Evolutionary conservation across 179 eudicot genomes (phyloP).

Genomic region (Pouteria campechiana): DNA sequence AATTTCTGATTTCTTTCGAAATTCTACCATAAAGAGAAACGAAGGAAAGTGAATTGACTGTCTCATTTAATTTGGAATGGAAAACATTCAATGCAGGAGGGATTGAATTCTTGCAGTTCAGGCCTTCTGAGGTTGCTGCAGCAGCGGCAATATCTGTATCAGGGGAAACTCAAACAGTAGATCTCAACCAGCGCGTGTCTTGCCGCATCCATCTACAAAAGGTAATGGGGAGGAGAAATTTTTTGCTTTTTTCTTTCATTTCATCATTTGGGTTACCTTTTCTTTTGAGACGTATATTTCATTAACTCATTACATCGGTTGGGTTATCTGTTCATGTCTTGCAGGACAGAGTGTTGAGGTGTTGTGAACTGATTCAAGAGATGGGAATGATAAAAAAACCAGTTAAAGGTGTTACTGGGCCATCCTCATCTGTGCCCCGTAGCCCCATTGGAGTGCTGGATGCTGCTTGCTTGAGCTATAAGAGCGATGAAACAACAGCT

Average conservation of each 20-base stretch:
- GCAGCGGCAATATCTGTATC: constrained; percentile 72
- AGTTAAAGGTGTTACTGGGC: constrained; percentile 7
- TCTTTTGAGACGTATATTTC: background rate
- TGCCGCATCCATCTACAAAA: constrained; percentile 33
- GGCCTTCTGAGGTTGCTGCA: constrained; percentile 89
- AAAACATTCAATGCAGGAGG: constrained; percentile 37
- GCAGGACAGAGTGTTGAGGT: constrained; percentile 59
- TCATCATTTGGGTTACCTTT: background rate
- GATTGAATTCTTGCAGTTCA: constrained; percentile 81
- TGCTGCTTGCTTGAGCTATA: constrained; percentile 44
- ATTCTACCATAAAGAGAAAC: too few species aligned
- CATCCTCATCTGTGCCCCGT: constrained; percentile 26
- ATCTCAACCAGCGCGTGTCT: constrained; percentile 36
- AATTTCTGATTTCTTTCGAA: too few species aligned
- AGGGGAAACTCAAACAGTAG: constrained; percentile 40
- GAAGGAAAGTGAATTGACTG: background rate
- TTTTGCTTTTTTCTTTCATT: background rate
- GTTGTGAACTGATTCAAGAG: constrained; percentile 41
- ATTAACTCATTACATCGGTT: background rate
- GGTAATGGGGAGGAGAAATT: constrained; percentile 25
- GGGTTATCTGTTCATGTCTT: background rate
- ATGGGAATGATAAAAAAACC: constrained; percentile 9
- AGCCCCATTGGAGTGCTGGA: constrained; percentile 80
- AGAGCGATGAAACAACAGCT: constrained; percentile 28
- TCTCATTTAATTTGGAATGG: too few species aligned